A percentile compares a stretch with the other conserved stretches of the same genome.
Evolutionary conservation across 2,329 filamentous ascomycete genomes (phyloP).

Genomic region (Dactylellina cionopaga): DNA sequence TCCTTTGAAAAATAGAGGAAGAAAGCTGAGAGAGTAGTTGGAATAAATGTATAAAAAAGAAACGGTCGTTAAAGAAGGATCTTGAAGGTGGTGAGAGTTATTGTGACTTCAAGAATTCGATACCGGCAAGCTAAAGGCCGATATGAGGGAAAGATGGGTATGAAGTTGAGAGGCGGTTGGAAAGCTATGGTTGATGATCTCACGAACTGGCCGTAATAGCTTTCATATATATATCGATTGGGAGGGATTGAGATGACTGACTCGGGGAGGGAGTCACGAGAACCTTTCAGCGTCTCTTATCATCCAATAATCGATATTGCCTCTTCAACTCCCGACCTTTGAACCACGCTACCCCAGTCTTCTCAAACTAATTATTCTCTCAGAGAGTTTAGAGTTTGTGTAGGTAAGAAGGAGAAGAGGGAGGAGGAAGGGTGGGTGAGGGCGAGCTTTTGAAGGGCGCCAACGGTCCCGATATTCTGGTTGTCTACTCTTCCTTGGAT

Average conservation of each 20-base stretch:
- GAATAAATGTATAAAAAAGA: constrained; percentile 53
- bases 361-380: background rate
- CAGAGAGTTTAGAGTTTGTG: constrained; percentile 7
- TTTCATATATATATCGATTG: constrained; percentile 47
- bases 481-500: constrained; percentile 1
- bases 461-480: background rate
- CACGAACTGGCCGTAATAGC: constrained; percentile 38
- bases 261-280: constrained; percentile 44
- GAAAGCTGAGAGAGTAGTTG: constrained; percentile 45
- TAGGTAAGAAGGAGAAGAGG: constrained; percentile 12
- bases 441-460: constrained; percentile 3
- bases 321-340: constrained; percentile 48
- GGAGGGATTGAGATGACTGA: constrained; percentile 34
- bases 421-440: background rate
- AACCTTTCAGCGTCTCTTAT: constrained; percentile 41
- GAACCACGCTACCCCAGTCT: constrained; percentile 40
- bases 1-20: constrained; percentile 47
- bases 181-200: constrained; percentile 23
- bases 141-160: constrained; percentile 21
- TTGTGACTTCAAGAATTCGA: constrained; percentile 58
- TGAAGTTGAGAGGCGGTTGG: constrained; percentile 40
- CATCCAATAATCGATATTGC: constrained; percentile 52
- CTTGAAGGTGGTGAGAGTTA: constrained; percentile 58
- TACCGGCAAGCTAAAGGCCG: constrained; percentile 41
- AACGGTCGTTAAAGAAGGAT: constrained; percentile 58